Base-by-base conservation (phyloP, 2,329 filamentous ascomycete species). In the Aspergillus ochraceoroseus region DNA sequence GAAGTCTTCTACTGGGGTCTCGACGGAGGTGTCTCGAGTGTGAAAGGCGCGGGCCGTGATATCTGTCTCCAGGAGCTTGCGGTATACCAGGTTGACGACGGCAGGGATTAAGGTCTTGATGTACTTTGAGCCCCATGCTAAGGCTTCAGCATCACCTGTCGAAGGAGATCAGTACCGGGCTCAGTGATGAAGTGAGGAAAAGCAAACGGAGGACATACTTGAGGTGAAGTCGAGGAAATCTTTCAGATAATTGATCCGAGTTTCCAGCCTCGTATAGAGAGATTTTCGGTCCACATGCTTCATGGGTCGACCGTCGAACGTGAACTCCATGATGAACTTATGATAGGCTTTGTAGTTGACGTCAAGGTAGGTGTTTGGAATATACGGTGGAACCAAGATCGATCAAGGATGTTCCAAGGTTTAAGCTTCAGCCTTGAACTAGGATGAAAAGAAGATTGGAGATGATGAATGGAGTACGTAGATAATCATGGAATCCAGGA, bases 61-160 rank as follows among this genome's bases (percentile, higher is more conserved):
- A 59, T 90, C 86, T 64, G 85, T 86, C 56, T 81, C 77, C 7
- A 90, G 71, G 0, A 92, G 75, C 60, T 90, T 90, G 57, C 81
- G 80, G 70, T 90, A 92, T 22, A 90, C 83, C 45, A 88, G 85
- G 64, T 89, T 87, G 56, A 90, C 85, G 14, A 92, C 76, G 31
- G 85, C 82, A 1, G 87, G 87, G 48, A 90, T 87, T 20, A 90
- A 75, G n/a, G 82, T 79, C 56, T 83, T 84, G 68, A 88, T 82
- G 66, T 87, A 87, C 62, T 87, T 87, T 44, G 78, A 72, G 47
- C 83, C 84, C 2, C 73, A 70, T 9, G 77, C 72, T 25, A 89
- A 74, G 26, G 83, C 83, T 50, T 84, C 81, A 41, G 87, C 79
- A 56, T 88, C 84, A 47, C 75, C 84, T 85, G 15, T 14, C 3